Evolutionary conservation across 139 green algal genomes (phyloP).

Genomic region (Chlorella ohadii): DNA sequence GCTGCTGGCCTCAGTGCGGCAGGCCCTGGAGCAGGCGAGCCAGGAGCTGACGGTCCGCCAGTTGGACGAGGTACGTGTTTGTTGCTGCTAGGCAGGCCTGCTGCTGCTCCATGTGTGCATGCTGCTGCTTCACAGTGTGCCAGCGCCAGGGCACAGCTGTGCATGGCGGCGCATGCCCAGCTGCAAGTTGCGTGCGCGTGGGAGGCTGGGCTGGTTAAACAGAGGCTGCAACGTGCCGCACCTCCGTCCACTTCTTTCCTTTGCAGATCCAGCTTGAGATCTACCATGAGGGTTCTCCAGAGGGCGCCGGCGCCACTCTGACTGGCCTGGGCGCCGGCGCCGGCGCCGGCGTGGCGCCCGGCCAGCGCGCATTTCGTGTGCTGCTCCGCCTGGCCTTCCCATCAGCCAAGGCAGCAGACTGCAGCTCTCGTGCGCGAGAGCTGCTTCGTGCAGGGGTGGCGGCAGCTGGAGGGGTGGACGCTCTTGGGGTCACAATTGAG

Average conservation of each 20-base stretch:
- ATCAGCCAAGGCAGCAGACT: background rate
- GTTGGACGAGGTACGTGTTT: constrained; percentile 22
- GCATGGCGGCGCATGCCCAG: too few species aligned
- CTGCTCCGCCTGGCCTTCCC: constrained; percentile 31
- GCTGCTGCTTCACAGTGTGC: too few species aligned
- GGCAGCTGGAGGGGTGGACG: background rate
- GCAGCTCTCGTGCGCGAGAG: constrained; percentile 11
- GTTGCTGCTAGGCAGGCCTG: too few species aligned
- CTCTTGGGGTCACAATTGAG: constrained; percentile 6
- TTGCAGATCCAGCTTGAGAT: constrained; percentile 27
- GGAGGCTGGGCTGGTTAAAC: too few species aligned
- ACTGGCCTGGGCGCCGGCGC: background rate
- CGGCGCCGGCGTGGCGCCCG: background rate
- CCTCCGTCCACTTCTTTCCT: too few species aligned
- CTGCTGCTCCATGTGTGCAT: too few species aligned
- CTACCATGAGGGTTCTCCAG: constrained; percentile 16
- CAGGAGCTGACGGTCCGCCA: constrained; percentile 37
- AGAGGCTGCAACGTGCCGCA: too few species aligned
- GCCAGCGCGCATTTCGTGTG: constrained; percentile 15
- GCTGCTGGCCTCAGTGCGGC: background rate
- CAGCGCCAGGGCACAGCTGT: too few species aligned
- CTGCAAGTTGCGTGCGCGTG: too few species aligned
- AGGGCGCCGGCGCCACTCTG: background rate
- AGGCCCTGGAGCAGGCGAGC: constrained; percentile 35
- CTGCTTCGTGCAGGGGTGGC: constrained; percentile 29